These are phyloP conservation scores for Stygiomarasmius scandens DNA, from an alignment of 1,284 basidiomycete genomes.

Conservation along the genomic window DNA sequence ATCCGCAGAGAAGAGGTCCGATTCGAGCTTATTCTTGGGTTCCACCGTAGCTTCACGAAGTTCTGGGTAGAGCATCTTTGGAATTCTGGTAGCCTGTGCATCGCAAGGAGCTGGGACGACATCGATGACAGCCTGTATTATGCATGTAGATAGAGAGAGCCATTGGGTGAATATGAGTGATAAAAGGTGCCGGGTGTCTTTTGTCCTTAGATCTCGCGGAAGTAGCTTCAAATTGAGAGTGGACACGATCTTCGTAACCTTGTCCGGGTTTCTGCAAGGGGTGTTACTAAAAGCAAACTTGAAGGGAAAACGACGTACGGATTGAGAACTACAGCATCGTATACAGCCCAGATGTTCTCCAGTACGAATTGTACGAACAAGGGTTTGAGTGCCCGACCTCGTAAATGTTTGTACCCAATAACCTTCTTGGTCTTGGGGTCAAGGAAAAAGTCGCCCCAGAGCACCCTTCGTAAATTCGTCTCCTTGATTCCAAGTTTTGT, in stretches of 20 bases:
- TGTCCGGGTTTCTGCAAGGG: conserved; percentile 84
- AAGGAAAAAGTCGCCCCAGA: conserved; percentile 98
- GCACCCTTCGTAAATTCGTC: conserved; percentile 79
- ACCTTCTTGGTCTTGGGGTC: conserved; percentile 97
- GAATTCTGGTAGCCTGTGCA: conserved; percentile 85
- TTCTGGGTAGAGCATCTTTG: conserved; percentile 93
- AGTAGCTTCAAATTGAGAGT: conserved; percentile 85
- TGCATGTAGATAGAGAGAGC: conserved; percentile 92
- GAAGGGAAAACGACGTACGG: conserved; percentile 65
- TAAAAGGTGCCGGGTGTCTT: conserved; percentile 85
- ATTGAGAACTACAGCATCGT: conserved; percentile 84
- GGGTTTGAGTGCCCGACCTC: conserved; percentile 88
- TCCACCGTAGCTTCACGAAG: conserved; percentile 54
- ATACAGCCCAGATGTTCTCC: conserved; percentile 97
- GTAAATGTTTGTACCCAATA: conserved; percentile 88
- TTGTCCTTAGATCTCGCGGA: conserved; percentile 90
- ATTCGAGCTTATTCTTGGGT: conserved; percentile 81
- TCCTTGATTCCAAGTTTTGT: conserved; percentile 93
- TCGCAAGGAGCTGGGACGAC: conserved; percentile 85
- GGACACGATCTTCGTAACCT: conserved; percentile 87
- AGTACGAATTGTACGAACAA: conserved; percentile 97
- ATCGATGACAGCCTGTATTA: conserved; percentile 93
- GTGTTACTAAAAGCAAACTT: conserved; percentile 45
- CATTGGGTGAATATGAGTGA: conserved; percentile 93
- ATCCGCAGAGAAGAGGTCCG: conserved; percentile 74